Base-by-base conservation (phyloP, 73 alveolate species). In the Paraurostyla sp. region DNA sequence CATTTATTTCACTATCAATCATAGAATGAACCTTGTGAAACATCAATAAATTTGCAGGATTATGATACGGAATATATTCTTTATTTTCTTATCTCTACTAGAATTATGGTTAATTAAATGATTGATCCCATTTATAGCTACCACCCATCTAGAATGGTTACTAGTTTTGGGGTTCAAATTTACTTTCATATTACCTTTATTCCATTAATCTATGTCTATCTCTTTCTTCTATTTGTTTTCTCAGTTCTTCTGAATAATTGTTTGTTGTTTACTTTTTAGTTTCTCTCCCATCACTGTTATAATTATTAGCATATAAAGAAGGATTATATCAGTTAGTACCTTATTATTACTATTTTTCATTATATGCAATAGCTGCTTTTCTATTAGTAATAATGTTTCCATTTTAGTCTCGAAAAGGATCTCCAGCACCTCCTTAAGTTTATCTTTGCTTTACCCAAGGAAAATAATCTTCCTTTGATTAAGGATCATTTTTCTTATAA, bases 1-100 rank as follows among this genome's bases (percentile, higher is more conserved):
- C 68, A 45, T 73, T 45, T 3, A 73, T 13, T 73, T 73, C 87
- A 1, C 33, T 7, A 25, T 73, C 87, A 27, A 73, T 40, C 45
- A 48, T 13, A 6, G 73, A 48, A 27, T 45, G 68, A 6, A 57
- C 71, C 42, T 73, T 73, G 6, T 73, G 56, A 45, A 73, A 73
- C 87, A 73, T 73, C 51, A 73, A 6, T 33, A 73, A 23, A 73
- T 73, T 73, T 32, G 87, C 68, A 4, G 87, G 87, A 29, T 73
- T 73, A 50, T 65, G 82, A 15, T 38, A 15, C 36, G 13, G 20
- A 6, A 33, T 40, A 15, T 40, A 4, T 65, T 65, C 82, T 4
- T 32, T 2, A n/a, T n/a, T n/a, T n/a, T n/a, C n/a, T n/a, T n/a
- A n/a, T n/a, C n/a, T n/a, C n/a, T n/a, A n/a, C n/a, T n/a, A n/a